Base-by-base conservation (phyloP, 1,284 basidiomycete species). In the Ceratobasidium sp. region DNA sequence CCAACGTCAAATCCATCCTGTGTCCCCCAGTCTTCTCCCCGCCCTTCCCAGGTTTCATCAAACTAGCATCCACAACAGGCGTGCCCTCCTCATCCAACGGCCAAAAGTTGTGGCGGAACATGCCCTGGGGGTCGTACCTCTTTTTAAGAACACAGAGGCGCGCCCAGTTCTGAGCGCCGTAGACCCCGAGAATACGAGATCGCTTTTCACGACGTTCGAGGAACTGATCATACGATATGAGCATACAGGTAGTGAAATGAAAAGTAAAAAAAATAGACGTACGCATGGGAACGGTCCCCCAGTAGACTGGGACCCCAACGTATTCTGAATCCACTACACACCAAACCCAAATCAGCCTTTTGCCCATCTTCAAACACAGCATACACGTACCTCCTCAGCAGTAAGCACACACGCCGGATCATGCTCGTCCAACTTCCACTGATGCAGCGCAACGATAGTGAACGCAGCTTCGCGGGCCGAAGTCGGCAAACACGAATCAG, bases 391-490 rank as follows among this genome's bases (percentile, higher is more conserved):
- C 80, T 91, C 89, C 81, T 96, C 93, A 14, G 94, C 94, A 41
- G 92, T 91, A 60, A 87, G 86, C 71, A 95, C 87, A 79, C 95
- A 97, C 22, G 89, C 85, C 24, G 90, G 88, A 79, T 97, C 96
- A 77, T 93, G 89, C 48, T 91, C 85, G 63, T 90, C 87, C 82
- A 95, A 90, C 75, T 92, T 91, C 96, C 96, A 97, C 81, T 97
- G 96, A 82, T 97, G 95, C 57, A 97, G 84, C 22, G 96, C 95
- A 1, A 93, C 93, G 57, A 96, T 90, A 2, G 93, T 95, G 84
- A 96, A 97, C 6, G 88, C 83, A 0, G 93, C 92, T 79, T 92
- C 87, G 31, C 95, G 89, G 79, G 94, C 92, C 17, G 87, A 85
- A 79, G 90, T 89, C 2, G 94, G 93, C 41, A 96, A 84, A 79